phyloP scores from a whole-genome alignment of 2,329 filamentous ascomycete genomes.

The Tolypocladium guangdongense region DNA sequence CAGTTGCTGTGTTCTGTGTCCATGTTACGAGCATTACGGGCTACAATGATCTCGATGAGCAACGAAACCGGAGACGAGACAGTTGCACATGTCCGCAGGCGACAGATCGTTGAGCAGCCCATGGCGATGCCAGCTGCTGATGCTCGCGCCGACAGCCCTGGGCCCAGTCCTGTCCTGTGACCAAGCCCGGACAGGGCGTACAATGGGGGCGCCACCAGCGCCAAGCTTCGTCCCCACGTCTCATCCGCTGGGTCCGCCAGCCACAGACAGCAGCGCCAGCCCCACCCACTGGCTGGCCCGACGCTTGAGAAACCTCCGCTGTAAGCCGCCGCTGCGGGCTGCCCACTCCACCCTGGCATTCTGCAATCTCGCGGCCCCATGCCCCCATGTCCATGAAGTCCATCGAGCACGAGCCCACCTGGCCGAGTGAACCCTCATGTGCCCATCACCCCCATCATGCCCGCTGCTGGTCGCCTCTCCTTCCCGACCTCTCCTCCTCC shows the following conservation, averaged over 20 bases:
- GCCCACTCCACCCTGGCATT: not conserved
- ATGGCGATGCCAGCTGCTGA: not conserved
- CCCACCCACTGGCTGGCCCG: not conserved
- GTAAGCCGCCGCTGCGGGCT: not conserved
- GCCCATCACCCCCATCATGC: constrained; percentile 5
- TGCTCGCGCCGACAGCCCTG: too few relatives aligned
- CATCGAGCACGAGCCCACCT: not conserved
- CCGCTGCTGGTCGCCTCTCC: not conserved
- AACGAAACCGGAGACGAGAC: not conserved
- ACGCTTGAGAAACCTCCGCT: not conserved
- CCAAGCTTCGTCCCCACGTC: not conserved
- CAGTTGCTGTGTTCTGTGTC: too few relatives aligned
- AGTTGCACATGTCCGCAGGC: not conserved
- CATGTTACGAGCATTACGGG: too few relatives aligned
- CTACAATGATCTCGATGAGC: not conserved
- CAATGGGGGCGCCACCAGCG: not conserved
- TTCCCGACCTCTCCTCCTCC: not conserved
- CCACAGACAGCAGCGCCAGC: not conserved
- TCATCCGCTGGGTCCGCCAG: not conserved
- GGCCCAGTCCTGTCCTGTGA: too few relatives aligned
- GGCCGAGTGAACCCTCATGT: not conserved
- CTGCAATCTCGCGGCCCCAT: not conserved
- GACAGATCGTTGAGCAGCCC: not conserved
- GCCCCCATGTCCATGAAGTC: not conserved
- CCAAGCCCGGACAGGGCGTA: not conserved